Evolutionary conservation across 2,329 filamentous ascomycete genomes (phyloP), one percentile per base, ranked within the genome.

Genomic region (Fusarium coffeatum): DNA sequence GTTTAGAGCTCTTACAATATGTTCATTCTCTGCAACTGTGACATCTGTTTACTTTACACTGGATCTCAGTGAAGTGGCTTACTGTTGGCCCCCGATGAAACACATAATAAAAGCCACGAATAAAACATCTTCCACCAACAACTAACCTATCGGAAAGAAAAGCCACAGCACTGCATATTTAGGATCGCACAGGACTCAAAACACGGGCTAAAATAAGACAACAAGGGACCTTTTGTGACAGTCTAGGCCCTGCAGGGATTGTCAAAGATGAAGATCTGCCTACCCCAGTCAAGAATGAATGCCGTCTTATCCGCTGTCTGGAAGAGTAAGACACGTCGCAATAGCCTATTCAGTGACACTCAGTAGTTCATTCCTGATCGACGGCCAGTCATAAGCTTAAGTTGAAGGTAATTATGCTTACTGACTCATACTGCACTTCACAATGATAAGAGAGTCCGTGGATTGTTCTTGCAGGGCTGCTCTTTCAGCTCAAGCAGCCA

Each of bases 241-340:
- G 64, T 51, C 64, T 53, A 63, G 63, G 15, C 50, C 32, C 50
- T 51, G 53, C 50, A 59, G 32, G 46, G 64, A 62, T 57, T 61
- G 20, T 22, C 28, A 56, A 15, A 60, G 64, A 60, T 56, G 49
- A 54, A 56, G 59, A 66, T 69, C 65, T 68, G 42, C 59, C 54
- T 37, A 53, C 46, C 54, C 59, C 25, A 43, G 53, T 51, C 43
- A 23, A 40, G 40, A 15, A 37, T 37, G 22, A 22, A 41, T 71
- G 68, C 68, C 68, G 68, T 61, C 28, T 55, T 71, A 71, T 55
- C 68, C 68, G 68, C 32, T 37, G 34, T 15, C 20, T 18, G 12
- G 4, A n/a, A 22, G n/a, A 30, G 32, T 22, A 34, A 54, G 54
- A 55, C 63, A 63, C 58, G 62, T 50, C 22, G 41, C 56, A 57